Base-by-base conservation (phyloP, 2,329 filamentous ascomycete species). In the Fusarium napiforme region DNA sequence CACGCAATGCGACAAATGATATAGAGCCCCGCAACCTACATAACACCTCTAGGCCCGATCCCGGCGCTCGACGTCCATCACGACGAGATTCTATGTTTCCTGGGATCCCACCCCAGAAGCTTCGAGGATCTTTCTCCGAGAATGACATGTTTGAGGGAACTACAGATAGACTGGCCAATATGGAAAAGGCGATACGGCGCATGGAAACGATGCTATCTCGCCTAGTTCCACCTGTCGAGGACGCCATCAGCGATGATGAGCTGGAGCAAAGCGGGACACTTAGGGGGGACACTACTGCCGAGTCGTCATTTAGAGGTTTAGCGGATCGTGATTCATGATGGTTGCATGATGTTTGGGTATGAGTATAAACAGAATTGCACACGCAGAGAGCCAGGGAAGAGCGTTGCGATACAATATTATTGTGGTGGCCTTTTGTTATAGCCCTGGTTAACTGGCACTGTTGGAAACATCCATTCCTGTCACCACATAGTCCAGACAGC, bases 81-180 rank as follows among this genome's bases (percentile, higher is more conserved):
- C 84, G 88, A 40, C 83, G 88, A 52, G 88, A 90, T 79, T 90
- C 88, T 43, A 88, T 89, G 69, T 89, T 88, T 65, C 88, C 87
- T 0, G 85, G 86, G 2, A 80, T 89, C 21, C 71, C 81, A 4
- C 78, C 77, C 9, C 78, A 77, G 56, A 88, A 89, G 78, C 78
- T 90, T 69, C 84, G 85, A 32, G 81, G 82, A 3, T 85, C 87
- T 11, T 82, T 89, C 64, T 81, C 82, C 36, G 86, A 87, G 34
- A 81, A 83, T 18, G 82, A 84, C 42, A 87, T 86, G 61, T 79
- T 83, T 23, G 83, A 82, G 18, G 82, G 83, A n/a, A 78, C 89
- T 52, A 78, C 81, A 1, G 77, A 79, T 30, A 82, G 87, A 53
- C 76, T 91, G 39, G 83, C 83, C 40, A 80, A 82, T 12, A 83